Base-by-base conservation (phyloP, 305 asterid genomes). In the Solanum aculeatissimum region DNA sequence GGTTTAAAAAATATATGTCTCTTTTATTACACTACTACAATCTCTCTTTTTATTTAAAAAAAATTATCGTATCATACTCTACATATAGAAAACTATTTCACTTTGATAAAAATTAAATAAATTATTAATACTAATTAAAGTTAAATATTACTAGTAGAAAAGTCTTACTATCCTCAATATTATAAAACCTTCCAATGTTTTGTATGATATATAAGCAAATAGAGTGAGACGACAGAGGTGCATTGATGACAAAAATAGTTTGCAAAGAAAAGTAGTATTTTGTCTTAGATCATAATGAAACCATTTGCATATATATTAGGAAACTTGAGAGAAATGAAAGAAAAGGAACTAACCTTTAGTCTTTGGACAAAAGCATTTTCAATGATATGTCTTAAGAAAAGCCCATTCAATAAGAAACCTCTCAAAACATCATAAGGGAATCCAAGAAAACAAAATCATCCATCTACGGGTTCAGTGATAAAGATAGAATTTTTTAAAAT, bases 381-480 rank as follows among this genome's bases (percentile, higher is more conserved):
- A 53, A 35, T 40, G n/a, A 27, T 47, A 62, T 45, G 58, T 79
- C 70, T 9, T 60, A 10, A 18, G 15, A 62, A 83, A 86, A 72
- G 88, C 84, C 62, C 78, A 49, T 42, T 14, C 14, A 8, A 57
- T 71, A 82, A 82, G 66, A 42, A 69, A 60, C 35, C 27, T 45
- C 35, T 12, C 19, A n/a, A 42, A 54, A 7, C 19, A 53, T 18
- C 18, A 4, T 18, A 57, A 79, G 82, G 87, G 89, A 49, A 87
- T 89, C 91, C 89, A 81, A 89, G 84, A 86, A 84, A 84, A 83
- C 87, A 81, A 66, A 85, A 86, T 82, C 85, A 86, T 84, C 58
- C 21, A 12, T 69, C 47, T 83, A 70, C n/a, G 60, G n/a, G n/a
- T 12, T 55, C 38, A 35, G 4, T 55, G 9, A 40, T 1, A 8